Evolutionary conservation across 2,329 filamentous ascomycete genomes (phyloP).

Genomic region (Colletotrichum gloeosporioides): DNA sequence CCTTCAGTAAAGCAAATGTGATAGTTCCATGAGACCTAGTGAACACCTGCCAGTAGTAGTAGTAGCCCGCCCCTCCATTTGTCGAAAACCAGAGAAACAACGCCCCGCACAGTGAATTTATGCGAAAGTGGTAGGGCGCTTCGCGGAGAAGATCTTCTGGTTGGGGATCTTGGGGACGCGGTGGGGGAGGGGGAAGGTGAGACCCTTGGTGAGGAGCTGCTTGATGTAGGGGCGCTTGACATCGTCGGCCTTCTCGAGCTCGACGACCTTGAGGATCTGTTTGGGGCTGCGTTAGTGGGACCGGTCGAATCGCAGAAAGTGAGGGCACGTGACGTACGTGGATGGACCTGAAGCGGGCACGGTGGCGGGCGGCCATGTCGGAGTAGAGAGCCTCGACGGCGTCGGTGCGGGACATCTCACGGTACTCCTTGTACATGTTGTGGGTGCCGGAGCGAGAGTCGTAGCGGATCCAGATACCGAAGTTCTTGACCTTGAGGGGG

Average conservation of each 20-base stretch:
- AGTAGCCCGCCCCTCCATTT: conserved; percentile 45
- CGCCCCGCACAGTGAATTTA: conserved; percentile 60
- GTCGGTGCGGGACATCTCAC: conserved; percentile 95
- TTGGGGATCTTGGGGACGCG: conserved; percentile 81
- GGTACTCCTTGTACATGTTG: conserved; percentile 99
- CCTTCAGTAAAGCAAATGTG: conserved; percentile 59
- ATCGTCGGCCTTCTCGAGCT: conserved; percentile 92
- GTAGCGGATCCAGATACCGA: conserved; percentile 99
- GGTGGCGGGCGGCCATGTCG: conserved; percentile 99
- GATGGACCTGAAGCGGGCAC: conserved; percentile 96
- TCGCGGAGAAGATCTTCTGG: conserved; percentile 93
- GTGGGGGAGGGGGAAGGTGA: conserved; percentile 99
- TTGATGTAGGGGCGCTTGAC: conserved; percentile 99
- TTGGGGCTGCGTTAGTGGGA: not conserved
- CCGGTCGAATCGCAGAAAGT: not conserved
- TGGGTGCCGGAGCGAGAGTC: conserved; percentile 99
- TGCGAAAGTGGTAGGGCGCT: conserved; percentile 96
- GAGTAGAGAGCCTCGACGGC: conserved; percentile 98
- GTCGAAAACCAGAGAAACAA: conserved; percentile 55
- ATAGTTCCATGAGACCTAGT: conserved; percentile 66
- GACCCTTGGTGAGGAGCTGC: conserved; percentile 93
- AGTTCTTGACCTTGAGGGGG: conserved; percentile 99
- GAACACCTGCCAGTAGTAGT: conserved; percentile 56
- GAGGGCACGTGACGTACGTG: conserved; percentile 72
- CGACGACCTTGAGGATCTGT: conserved; percentile 97